Percentiles rank a stretch among this genome's conserved stretches.
These are phyloP conservation scores for Rhizopogon sp. DNA, from an alignment of 768 basidiomycete genomes.

Conservation along the genomic window DNA sequence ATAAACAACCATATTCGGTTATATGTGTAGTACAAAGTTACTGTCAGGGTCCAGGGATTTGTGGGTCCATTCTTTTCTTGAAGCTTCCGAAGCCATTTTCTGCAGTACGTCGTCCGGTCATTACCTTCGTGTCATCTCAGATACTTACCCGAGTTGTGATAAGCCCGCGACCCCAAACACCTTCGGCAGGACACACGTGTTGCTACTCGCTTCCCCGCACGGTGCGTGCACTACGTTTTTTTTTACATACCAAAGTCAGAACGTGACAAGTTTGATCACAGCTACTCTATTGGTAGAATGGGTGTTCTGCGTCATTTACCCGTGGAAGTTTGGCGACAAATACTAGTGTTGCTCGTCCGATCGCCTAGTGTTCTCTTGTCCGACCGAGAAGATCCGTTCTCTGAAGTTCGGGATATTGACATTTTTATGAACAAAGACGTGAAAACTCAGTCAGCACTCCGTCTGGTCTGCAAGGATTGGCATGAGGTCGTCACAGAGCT, in stretches of 20 bases:
- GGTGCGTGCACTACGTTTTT: neutral
- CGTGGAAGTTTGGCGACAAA: slow-evolving; percentile 36
- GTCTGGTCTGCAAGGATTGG: slow-evolving; percentile 36
- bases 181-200: neutral
- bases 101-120: neutral
- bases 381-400: slow-evolving; percentile 37
- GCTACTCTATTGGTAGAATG: neutral
- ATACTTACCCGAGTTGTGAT: neutral
- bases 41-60: neutral
- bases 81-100: neutral
- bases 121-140: neutral
- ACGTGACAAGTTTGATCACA: neutral
- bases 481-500: slow-evolving; percentile 32
- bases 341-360: slow-evolving; percentile 30
- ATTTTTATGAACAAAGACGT: slow-evolving; percentile 24
- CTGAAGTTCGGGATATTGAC: slow-evolving; percentile 25
- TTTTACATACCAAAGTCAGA: neutral
- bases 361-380: slow-evolving; percentile 27
- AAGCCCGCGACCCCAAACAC: neutral
- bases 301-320: slow-evolving; percentile 19
- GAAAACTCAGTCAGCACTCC: slow-evolving; percentile 25
- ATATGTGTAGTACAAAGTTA: neutral
- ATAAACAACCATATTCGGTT: slow-evolving; percentile 17
- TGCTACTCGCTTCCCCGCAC: neutral
- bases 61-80: neutral